A percentile compares a stretch with the other conserved stretches of the same genome.
These are phyloP conservation scores for Pythium dissimile DNA, from an alignment of 352 stramenopile genomes.

Conservation along the genomic window DNA sequence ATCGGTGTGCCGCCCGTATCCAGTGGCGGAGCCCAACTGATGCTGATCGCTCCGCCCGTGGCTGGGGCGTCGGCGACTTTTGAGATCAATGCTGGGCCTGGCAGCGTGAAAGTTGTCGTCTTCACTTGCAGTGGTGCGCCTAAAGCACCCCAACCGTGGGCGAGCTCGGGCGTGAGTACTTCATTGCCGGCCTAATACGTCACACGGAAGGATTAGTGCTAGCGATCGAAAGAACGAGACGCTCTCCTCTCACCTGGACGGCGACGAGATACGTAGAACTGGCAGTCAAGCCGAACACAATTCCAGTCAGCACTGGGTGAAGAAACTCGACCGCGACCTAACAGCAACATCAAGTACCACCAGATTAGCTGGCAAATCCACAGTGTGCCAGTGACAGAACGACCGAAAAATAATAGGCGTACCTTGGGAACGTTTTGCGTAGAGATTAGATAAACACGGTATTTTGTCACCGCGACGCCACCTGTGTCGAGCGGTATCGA, in stretches of 20 bases:
- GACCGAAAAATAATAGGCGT: neutral
- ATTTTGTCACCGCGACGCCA: slow-evolving; percentile 53
- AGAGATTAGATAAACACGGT: slow-evolving; percentile 39
- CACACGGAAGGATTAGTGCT: neutral
- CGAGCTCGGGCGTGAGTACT: slow-evolving; percentile 24
- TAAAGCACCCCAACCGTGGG: slow-evolving; percentile 43
- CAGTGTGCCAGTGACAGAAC: neutral
- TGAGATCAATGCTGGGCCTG: slow-evolving; percentile 23
- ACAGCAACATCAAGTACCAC: neutral
- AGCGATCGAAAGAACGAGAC: neutral
- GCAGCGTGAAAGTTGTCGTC: slow-evolving; percentile 29
- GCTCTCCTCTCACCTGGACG: slow-evolving; percentile 37
- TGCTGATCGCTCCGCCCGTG: slow-evolving; percentile 52
- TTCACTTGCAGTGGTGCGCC: slow-evolving; percentile 30
- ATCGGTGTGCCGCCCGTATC: slow-evolving; percentile 46
- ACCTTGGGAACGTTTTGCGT: slow-evolving; percentile 4
- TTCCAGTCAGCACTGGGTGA: neutral
- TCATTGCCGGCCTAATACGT: slow-evolving; percentile 45
- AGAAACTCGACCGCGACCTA: slow-evolving; percentile 16
- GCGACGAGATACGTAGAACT: slow-evolving; percentile 38
- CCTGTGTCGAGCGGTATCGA: slow-evolving; percentile 40
- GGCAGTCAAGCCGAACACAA: slow-evolving; percentile 23
- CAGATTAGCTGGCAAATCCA: too few relatives aligned
- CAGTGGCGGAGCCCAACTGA: slow-evolving; percentile 41
- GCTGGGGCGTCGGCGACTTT: neutral